Evolutionary conservation across 140 eudicot species (phyloP), one percentile per base, ranked within the genome.

Genomic region (Cichorium intybus): DNA sequence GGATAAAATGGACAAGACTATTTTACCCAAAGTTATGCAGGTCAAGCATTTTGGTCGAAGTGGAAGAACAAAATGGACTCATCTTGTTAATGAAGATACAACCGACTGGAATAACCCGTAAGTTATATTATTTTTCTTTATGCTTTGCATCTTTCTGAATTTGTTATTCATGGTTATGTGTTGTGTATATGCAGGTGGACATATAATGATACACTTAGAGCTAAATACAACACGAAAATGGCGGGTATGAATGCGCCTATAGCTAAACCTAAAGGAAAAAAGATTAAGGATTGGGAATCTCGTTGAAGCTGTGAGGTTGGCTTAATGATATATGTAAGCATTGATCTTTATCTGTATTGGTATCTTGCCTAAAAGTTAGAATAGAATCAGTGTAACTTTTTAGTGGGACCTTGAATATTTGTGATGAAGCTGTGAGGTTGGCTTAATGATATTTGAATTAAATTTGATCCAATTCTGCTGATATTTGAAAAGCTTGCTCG

Each of bases 101-200:
- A 92, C 98, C 51, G 98, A 92, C 80, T 92, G 98, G 98, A 92
- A 92, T 73, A 88, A 78, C 14, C 98, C 98, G 98, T 92, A 83
- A 12, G 98, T 87, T 55, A 27, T 8, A 3, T 41, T 63, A 24
- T 68, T 46, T 39, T 71, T 6, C n/a, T 37, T 28, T 17, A 28
- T 18, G 0, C 10, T 5, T 34, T 60, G 24, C 9, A 8, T 27
- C 53, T 27, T 61, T 18, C n/a, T 39, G 43, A 27, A 21, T 10
- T 29, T 66, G 1, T 35, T 37, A 34, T 67, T 48, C 47, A 21
- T 31, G 37, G 6, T 2, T 7, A 5, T 31, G 37, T 63, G 61
- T 41, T 75, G 4, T 49, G 24, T 16, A 23, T n/a, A 39, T 84
- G 69, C 82, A 91, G 97, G 26, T 91, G 97, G 96, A 91, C 95